Base-by-base conservation (phyloP, 352 stramenopile genomes). In the Saprolegnia parasitica region DNA sequence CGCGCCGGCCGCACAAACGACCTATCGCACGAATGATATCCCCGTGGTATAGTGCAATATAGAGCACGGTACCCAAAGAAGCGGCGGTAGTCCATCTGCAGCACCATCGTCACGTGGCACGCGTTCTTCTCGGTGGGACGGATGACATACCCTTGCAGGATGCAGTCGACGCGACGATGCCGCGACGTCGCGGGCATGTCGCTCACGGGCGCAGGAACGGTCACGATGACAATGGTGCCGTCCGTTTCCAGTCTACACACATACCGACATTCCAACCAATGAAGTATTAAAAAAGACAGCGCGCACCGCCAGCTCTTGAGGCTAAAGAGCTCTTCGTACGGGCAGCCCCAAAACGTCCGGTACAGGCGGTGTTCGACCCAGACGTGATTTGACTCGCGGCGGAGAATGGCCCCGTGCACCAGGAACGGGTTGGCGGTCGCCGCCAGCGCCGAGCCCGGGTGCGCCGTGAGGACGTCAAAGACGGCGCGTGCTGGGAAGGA, bases 71-170 rank as follows among this genome's bases (percentile, higher is more conserved):
- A 21, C 13, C 63, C 49, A n/a, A 60, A 20, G 23, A 52, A 90
- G 55, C 84, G 72, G 16, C 79, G 80, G 57, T 90, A 91, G 71
- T 93, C 90, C 29, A 74, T 79, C 63, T 93, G 81, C 77, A 89
- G 84, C n/a, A 93, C n/a, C 84, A 83, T 90, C 24, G 81, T 91
- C 13, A 91, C 80, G 0, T 74, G 83, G 55, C 81, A 90, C 1
- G 80, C 83, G 23, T 87, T 80, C 52, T 15, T 15, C 20, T 60
- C 24, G 4, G 9, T 24, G 89, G 79, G 8, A 77, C 77, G 9
- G 79, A 75, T 6, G 81, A 91, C 60, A 79, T 80, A 93, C 23
- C 84, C 83, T 4, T 81, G 80, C 5, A 91, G 70, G 68, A 93
- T 79, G 61, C 78, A 89, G 46, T 90, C 83, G 0, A 88, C 80